Conservation (phyloP, 176 grass and related monocot genomes). For the Eragrostis nindensis region DNA sequence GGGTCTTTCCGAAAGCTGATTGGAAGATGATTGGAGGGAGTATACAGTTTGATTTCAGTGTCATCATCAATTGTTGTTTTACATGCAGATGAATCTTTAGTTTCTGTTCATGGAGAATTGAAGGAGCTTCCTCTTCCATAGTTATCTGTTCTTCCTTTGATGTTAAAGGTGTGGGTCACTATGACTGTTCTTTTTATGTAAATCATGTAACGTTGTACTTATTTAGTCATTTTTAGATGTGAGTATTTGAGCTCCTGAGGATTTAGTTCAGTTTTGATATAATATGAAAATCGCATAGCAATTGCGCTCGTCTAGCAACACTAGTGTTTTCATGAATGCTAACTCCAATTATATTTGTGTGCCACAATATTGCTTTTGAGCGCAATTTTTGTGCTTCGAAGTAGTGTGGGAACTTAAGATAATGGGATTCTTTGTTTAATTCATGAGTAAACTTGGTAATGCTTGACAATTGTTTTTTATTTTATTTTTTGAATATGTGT, state of each 20-base stretch:
- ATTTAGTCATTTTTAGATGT: neutral
- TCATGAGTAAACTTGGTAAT: conserved; percentile 30
- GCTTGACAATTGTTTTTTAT: neutral
- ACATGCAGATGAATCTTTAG: conserved; percentile 67
- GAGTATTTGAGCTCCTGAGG: neutral
- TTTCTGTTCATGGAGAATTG: conserved; percentile 60
- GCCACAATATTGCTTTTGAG: neutral
- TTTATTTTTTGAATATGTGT: conserved; percentile 6
- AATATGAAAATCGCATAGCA: neutral
- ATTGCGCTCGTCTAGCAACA: neutral
- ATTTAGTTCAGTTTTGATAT: neutral
- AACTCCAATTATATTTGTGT: neutral
- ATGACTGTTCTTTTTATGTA: conserved; percentile 32
- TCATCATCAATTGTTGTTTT: conserved; percentile 30
- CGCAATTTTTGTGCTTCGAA: conserved; percentile 7
- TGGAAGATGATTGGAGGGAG: neutral
- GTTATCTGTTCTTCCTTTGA: conserved; percentile 66
- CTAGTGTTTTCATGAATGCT: conserved; percentile 14
- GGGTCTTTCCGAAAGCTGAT: no score
- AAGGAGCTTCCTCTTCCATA: conserved; percentile 78
- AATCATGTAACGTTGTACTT: conserved; percentile 8
- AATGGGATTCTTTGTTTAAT: conserved; percentile 3
- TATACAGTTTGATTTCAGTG: conserved; percentile 15
- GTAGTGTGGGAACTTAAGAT: neutral
- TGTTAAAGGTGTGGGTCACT: conserved; percentile 66